Base-by-base conservation (phyloP, 2,329 filamentous ascomycete genomes). In the Camillea tinctor region DNA sequence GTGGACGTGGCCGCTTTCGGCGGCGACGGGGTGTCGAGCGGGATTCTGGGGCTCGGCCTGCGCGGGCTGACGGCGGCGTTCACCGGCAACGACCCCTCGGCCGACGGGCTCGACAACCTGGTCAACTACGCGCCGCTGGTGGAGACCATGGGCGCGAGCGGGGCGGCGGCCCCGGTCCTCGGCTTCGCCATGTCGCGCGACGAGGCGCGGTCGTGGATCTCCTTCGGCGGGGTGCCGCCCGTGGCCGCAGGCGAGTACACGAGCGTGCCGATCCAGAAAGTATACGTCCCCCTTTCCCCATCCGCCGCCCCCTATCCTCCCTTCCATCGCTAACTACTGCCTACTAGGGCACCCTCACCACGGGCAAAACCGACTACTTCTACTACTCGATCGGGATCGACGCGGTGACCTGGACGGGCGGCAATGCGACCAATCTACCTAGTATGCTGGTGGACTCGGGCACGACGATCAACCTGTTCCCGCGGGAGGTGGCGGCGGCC, bases 181-280 rank as follows among this genome's bases (percentile, higher is more conserved):
- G 71, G 70, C 55, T 68, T 74, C 40, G 71, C 72, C 51, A 68
- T 75, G 59, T 73, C 71, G 19, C 69, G 72, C n/a, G 66, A 73
- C 54, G 64, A 68, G 52, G 60, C 62, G 15, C 68, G 72, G 40
- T 74, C 73, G 1, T 72, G 67, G 53, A 67, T 74, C 50, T 68
- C 73, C 1, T 69, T 75, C 22, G 73, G 72, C 23, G 73, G 73
- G 15, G 69, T 72, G n/a, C 72, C 73, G 6, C 66, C 70, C 17
- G 68, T 73, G 8, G 63, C 67, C 60, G 69, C 66, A 1, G 69
- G 69, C 11, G 64, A 67, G 23, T 73, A 71, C 54, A 62, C 69
- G 11, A 66, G 66, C 1, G 67, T 67, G 2, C 68, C 68, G 2
- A 69, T 74, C 22, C 57, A 68, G 36, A 69, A 72, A 67, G 69